phyloP scores from a whole-genome alignment of 2,329 filamentous ascomycete genomes.

The Cercospora sojina region DNA sequence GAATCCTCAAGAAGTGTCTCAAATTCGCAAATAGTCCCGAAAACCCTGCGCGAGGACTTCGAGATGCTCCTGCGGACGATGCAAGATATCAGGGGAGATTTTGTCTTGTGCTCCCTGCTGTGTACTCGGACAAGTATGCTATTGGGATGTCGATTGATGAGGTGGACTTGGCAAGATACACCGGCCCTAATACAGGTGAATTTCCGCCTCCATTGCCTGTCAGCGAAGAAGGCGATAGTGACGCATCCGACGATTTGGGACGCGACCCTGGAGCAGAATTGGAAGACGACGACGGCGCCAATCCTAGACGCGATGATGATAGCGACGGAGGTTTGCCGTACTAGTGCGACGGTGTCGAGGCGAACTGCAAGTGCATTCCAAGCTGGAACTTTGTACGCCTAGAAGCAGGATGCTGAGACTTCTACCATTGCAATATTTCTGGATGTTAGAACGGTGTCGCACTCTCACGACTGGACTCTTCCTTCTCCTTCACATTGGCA shows the following conservation, averaged over 20 bases:
- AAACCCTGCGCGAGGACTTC: conserved; percentile 1
- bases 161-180: neutral
- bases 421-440: neutral
- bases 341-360: neutral
- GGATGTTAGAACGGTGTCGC: neutral
- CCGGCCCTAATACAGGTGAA: neutral
- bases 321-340: neutral
- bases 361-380: neutral
- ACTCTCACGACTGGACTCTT: neutral
- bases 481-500: neutral
- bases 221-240: neutral
- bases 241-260: neutral
- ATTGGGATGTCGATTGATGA: neutral
- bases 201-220: neutral
- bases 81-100: neutral
- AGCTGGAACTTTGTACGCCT: neutral
- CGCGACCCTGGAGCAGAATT: neutral
- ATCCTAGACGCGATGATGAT: neutral
- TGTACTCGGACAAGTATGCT: neutral
- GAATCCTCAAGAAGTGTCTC: neutral
- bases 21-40: neutral
- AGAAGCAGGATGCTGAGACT: neutral
- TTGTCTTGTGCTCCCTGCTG: neutral
- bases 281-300: neutral
- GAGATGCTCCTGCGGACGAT: conserved; percentile 3